These are phyloP conservation scores for Ceratobasidium sp. DNA, from an alignment of 1,284 basidiomycete genomes.

Conservation along the genomic window DNA sequence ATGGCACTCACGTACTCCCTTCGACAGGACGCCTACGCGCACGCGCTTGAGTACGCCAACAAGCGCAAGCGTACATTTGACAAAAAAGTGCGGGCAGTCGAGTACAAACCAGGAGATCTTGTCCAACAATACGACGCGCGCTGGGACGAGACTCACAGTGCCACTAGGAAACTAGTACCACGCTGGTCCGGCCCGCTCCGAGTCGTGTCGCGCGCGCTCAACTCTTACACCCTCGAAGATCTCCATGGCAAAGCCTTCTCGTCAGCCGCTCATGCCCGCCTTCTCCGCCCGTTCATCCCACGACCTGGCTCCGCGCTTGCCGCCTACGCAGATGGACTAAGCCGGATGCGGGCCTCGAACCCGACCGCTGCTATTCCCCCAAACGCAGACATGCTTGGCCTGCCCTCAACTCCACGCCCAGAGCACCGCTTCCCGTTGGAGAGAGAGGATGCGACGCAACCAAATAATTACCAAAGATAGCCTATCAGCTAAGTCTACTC, in stretches of 20 bases:
- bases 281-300: background rate
- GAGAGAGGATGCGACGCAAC: background rate
- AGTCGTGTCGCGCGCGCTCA: background rate
- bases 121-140: conserved; percentile 13
- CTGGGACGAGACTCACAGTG: conserved; percentile 11
- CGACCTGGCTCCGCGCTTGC: background rate
- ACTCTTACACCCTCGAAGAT: conserved; percentile 4
- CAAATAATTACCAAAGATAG: background rate
- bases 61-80: background rate
- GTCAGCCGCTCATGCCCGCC: background rate
- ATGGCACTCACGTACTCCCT: conserved; percentile 11
- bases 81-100: background rate
- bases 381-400: background rate
- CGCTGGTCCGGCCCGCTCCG: conserved; percentile 11
- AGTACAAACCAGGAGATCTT: background rate
- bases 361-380: background rate
- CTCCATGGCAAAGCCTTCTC: background rate
- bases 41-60: background rate
- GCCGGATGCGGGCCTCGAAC: background rate
- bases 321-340: background rate
- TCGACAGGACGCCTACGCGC: background rate
- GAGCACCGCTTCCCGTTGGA: background rate
- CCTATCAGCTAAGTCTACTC: background rate
- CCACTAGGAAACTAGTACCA: background rate
- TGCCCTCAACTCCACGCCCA: background rate